phyloP scores from a whole-genome alignment of 2,329 filamentous ascomycete species.

The Scedosporium apiospermum region DNA sequence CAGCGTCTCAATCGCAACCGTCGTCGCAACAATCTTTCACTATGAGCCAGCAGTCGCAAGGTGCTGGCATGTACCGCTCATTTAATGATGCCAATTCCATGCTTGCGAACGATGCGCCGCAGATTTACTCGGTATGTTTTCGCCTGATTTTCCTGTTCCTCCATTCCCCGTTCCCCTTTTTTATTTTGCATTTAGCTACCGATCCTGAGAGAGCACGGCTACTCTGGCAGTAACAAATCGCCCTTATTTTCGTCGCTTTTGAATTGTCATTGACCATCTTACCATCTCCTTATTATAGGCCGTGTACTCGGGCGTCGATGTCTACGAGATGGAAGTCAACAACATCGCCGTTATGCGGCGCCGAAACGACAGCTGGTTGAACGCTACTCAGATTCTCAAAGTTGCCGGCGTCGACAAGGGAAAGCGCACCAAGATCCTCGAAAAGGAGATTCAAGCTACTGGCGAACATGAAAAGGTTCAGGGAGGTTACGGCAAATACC shows the following conservation, averaged over 20 bases:
- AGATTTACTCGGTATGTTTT: conserved; percentile 51
- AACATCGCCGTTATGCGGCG: conserved; percentile 90
- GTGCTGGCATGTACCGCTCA: conserved; percentile 27
- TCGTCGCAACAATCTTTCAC: conserved; percentile 47
- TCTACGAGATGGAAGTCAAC: conserved; percentile 98
- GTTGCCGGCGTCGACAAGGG: conserved; percentile 96
- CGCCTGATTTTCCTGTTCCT: not conserved
- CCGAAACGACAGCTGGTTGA: conserved; percentile 89
- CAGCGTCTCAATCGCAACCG: conserved; percentile 36
- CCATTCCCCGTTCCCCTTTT: not conserved
- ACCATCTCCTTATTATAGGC: conserved; percentile 37
- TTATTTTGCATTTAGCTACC: not conserved
- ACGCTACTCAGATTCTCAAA: conserved; percentile 96
- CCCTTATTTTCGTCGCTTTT: not conserved
- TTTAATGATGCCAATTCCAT: conserved; percentile 27
- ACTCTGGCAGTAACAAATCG: not conserved
- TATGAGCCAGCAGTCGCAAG: conserved; percentile 46
- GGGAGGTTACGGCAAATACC: conserved; percentile 96
- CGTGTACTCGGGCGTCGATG: conserved; percentile 88
- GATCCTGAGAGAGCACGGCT: not conserved
- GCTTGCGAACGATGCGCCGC: conserved; percentile 33
- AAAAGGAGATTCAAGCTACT: conserved; percentile 92
- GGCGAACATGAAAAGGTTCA: conserved; percentile 98
- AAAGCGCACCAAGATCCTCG: conserved; percentile 92
- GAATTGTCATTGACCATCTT: not conserved